These are phyloP conservation scores for Eutrema yunnanense DNA, from an alignment of 345 rosid species.

Conservation along the genomic window DNA sequence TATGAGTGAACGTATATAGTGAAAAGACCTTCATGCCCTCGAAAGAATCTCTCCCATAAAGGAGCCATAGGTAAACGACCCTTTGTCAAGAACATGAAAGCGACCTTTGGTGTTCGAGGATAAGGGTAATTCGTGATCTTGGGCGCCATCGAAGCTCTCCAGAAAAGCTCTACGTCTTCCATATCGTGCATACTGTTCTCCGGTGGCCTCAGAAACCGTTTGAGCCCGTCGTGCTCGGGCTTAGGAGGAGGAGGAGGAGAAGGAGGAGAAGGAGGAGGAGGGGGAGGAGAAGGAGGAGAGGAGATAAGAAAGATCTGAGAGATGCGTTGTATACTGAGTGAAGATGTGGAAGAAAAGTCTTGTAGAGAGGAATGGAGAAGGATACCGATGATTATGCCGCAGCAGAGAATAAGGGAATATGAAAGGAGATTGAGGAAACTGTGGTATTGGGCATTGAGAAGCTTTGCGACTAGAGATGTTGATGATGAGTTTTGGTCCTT, in stretches of 20 bases:
- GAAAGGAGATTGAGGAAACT: slow-evolving; percentile 39
- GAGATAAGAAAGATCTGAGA: slow-evolving; percentile 11
- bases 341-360: slow-evolving; percentile 30
- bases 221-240: slow-evolving; percentile 17
- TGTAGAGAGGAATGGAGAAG: slow-evolving; percentile 43
- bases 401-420: slow-evolving; percentile 40
- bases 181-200: slow-evolving; percentile 50
- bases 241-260: background rate
- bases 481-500: slow-evolving; percentile 27
- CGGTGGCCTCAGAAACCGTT: slow-evolving; percentile 37
- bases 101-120: slow-evolving; percentile 55
- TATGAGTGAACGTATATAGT: slow-evolving; percentile 62
- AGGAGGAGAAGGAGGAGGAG: background rate
- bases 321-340: slow-evolving; percentile 14
- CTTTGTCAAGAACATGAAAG: slow-evolving; percentile 78
- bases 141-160: slow-evolving; percentile 69
- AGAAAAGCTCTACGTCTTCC: slow-evolving; percentile 62
- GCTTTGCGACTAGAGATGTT: slow-evolving; percentile 23
- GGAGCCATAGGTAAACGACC: slow-evolving; percentile 69
- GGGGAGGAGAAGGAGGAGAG: background rate
- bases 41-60: slow-evolving; percentile 77
- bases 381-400: slow-evolving; percentile 54
- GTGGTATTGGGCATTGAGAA: slow-evolving; percentile 41
- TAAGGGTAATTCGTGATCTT: slow-evolving; percentile 36
- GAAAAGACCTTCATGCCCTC: slow-evolving; percentile 55